phyloP scores from a whole-genome alignment of 305 asterid genomes.

The Fraxinus baroniana region DNA sequence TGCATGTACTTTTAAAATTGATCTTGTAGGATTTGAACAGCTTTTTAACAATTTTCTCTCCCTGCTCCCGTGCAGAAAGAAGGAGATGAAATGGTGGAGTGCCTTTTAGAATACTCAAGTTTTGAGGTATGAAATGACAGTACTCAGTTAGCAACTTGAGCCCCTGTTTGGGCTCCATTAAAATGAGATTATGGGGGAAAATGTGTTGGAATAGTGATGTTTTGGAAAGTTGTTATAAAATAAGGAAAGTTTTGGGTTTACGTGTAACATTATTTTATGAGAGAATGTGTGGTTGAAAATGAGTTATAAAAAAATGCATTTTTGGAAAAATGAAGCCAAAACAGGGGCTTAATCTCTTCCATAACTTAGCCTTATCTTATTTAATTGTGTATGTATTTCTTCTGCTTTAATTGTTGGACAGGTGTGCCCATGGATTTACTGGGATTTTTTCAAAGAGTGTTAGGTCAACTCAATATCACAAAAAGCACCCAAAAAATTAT shows the following conservation, averaged over 20 bases:
- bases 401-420: neutral
- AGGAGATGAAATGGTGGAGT: slow-evolving; percentile 57
- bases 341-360: neutral
- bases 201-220: too few relatives aligned
- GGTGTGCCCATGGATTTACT: neutral
- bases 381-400: slow-evolving; percentile 1
- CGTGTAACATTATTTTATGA: too few relatives aligned
- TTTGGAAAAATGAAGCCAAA: too few relatives aligned
- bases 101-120: slow-evolving; percentile 65
- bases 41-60: slow-evolving; percentile 9
- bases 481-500: neutral
- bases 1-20: neutral
- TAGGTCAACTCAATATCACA: neutral
- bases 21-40: slow-evolving; percentile 10
- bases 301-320: too few relatives aligned
- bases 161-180: too few relatives aligned
- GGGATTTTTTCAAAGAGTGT: neutral
- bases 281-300: too few relatives aligned
- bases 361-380: slow-evolving; percentile 6
- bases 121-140: slow-evolving; percentile 61
- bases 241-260: too few relatives aligned
- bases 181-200: too few relatives aligned
- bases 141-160: slow-evolving; percentile 1
- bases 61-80: slow-evolving; percentile 53
- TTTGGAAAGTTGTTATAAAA: too few relatives aligned